Conservation (phyloP, 179 eudicot genomes). For the Camellia oleifera region DNA sequence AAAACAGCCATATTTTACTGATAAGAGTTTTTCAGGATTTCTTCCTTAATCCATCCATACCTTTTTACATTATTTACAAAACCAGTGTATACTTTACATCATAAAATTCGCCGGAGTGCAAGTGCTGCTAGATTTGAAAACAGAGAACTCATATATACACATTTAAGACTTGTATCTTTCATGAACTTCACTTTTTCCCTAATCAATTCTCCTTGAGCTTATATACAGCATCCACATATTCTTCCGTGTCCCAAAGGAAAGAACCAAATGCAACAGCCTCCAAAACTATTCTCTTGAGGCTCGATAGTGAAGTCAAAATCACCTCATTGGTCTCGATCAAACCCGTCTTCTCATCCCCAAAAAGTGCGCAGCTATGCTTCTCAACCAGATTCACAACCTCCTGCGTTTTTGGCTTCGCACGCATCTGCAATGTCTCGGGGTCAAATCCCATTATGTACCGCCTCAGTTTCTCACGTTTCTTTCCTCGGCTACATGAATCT, state of each 20-base stretch:
- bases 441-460: slow-evolving; percentile 58
- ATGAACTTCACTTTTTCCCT: neutral
- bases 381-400: slow-evolving; percentile 54
- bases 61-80: neutral
- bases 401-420: slow-evolving; percentile 55
- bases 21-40: neutral
- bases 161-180: neutral
- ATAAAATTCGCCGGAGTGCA: neutral
- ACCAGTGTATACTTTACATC: neutral
- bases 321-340: slow-evolving; percentile 30
- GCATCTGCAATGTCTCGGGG: slow-evolving; percentile 40
- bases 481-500: slow-evolving; percentile 26
- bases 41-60: neutral
- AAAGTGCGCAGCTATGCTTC: slow-evolving; percentile 67
- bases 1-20: neutral
- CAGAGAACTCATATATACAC: slow-evolving; percentile 8
- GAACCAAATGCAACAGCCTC: slow-evolving; percentile 89
- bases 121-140: neutral
- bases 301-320: slow-evolving; percentile 68
- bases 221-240: slow-evolving; percentile 45
- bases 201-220: slow-evolving; percentile 44
- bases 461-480: slow-evolving; percentile 40
- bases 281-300: slow-evolving; percentile 75
- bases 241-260: slow-evolving; percentile 86
- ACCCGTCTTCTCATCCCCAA: slow-evolving; percentile 36